Evolutionary conservation across 441 rosid species (phyloP).

Genomic region (Corymbia calophylla): DNA sequence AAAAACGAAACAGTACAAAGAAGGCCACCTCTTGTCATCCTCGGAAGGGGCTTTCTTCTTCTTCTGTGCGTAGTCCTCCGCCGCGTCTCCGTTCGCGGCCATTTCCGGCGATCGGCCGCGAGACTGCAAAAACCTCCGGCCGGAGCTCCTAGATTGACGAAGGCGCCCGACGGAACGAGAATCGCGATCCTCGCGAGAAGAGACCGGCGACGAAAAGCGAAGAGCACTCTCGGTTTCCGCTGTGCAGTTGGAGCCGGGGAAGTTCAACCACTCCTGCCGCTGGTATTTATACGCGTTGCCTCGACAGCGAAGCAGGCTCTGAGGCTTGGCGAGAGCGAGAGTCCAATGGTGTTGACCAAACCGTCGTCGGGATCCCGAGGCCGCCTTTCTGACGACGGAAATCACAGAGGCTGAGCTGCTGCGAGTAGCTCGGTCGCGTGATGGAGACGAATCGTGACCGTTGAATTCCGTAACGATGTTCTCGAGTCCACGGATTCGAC

Average conservation of each 20-base stretch:
- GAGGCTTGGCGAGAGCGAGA: not conserved
- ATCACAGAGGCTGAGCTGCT: not conserved
- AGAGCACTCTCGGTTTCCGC: not conserved
- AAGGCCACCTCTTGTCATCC: constrained; percentile 46
- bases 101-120: constrained; percentile 14
- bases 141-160: not conserved
- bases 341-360: not conserved
- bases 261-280: not conserved
- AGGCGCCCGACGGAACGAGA: not conserved
- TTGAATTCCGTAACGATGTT: not conserved
- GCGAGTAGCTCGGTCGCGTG: not conserved
- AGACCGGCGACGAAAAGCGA: not conserved
- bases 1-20: not conserved
- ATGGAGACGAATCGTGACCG: not conserved
- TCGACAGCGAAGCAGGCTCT: not conserved
- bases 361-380: not conserved
- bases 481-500: not conserved
- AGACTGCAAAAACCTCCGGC: not conserved
- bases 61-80: constrained; percentile 18
- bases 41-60: constrained; percentile 62
- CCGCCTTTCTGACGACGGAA: not conserved
- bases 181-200: not conserved
- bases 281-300: not conserved
- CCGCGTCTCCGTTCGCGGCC: constrained; percentile 32
- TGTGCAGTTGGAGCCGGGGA: not conserved